Conservation (phyloP, 1,284 basidiomycete genomes). For the Xerocomus amazonicus region DNA sequence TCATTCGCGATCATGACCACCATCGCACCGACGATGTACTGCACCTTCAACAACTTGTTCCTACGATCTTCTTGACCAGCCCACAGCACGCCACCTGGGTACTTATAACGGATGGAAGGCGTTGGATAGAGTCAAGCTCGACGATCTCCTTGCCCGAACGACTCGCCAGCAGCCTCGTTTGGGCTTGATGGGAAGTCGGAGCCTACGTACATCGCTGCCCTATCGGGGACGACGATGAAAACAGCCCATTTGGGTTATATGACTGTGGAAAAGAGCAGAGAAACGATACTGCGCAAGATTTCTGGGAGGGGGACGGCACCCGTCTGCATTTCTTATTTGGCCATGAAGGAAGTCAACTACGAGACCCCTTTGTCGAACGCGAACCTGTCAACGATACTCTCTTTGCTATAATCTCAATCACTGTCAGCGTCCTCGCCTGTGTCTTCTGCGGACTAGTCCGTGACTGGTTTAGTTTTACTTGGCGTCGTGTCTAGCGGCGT, state of each 20-base stretch:
- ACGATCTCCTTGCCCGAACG: conserved; percentile 23
- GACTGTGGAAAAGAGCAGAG: conserved; percentile 22
- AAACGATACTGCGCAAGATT: background rate
- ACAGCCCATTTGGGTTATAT: conserved; percentile 30
- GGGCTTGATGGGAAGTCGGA: conserved; percentile 27
- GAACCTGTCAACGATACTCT: too few relatives aligned
- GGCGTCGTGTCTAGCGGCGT: conserved; percentile 31
- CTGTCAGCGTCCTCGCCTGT: conserved; percentile 11
- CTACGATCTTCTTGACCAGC: too few relatives aligned
- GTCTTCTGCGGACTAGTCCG: background rate
- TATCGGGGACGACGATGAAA: conserved; percentile 28
- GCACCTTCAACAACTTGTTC: too few relatives aligned
- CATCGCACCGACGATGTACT: too few relatives aligned
- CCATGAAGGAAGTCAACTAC: conserved; percentile 11
- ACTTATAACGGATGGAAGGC: too few relatives aligned
- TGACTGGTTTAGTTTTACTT: conserved; percentile 11
- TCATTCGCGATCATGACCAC: too few relatives aligned
- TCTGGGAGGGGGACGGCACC: conserved; percentile 18
- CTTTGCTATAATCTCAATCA: conserved; percentile 23
- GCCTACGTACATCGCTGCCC: conserved; percentile 24
- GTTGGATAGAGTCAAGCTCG: too few relatives aligned
- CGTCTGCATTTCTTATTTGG: conserved; percentile 17
- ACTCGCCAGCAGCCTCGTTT: conserved; percentile 22
- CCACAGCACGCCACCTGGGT: too few relatives aligned
- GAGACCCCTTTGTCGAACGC: background rate